Base-by-base conservation (phyloP, 169 alveolate species). In the Eimeria tenella region DNA sequence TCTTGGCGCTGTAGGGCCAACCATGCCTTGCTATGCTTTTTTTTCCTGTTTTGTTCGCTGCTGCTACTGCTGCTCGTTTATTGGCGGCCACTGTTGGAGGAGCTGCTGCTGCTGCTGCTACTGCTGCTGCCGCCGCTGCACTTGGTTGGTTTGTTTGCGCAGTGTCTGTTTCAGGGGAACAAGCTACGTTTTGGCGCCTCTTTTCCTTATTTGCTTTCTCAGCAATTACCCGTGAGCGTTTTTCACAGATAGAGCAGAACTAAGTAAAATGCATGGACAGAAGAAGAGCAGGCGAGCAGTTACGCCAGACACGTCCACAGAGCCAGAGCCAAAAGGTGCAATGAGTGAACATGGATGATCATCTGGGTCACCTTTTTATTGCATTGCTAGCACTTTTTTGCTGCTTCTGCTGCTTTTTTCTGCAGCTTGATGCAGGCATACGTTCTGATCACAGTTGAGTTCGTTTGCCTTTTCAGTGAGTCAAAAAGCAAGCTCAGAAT, bases 151-250 rank as follows among this genome's bases (percentile, higher is more conserved):
- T 31, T 73, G 19, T 8, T 8, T 31, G 15, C 17, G 15, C 0
- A 15, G 42, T 31, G 62, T 50, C 53, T 75, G 50, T 31, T 81
- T 55, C n/a, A 81, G 89, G 74, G 89, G 89, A 42, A 81, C 73
- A 8, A 10, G 73, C 6, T 81, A 53, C 17, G 50, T 21, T 9
- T 52, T 81, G 42, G 5, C 65, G 31, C 89, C 89, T 81, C 89
- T 81, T 55, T 81, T 81, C 17, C 17, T 56, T 15, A 81, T 56
- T 23, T 81, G 89, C 42, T 81, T 81, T 7, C 73, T 81, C 13
- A 56, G 89, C 55, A 56, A 21, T 71, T 81, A 19, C 55, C 89
- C 89, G 89, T 81, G 63, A 81, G 89, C 58, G 10, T n/a, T 50
- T 75, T 31, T 50, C 13, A 31, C 7, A 31, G 49, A 49, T 0